Percentiles rank a stretch among this genome's conserved stretches.
phyloP scores from a whole-genome alignment of 2,329 filamentous ascomycete genomes.

The Apiospora rasikravindrae region DNA sequence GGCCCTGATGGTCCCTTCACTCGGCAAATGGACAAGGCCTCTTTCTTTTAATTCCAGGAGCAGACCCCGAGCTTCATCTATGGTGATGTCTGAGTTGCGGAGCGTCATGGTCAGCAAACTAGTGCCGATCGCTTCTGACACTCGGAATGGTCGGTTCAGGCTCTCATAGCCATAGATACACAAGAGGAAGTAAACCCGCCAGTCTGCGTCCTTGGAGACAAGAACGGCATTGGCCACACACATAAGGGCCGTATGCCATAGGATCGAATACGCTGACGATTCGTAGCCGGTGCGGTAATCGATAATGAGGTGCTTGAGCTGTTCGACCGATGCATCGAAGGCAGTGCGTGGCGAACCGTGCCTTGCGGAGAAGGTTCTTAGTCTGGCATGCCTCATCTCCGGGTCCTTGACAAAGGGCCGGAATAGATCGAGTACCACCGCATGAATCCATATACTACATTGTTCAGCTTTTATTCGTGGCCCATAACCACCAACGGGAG shows the following conservation, averaged over 20 bases:
- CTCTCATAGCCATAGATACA: slow-evolving; percentile 46
- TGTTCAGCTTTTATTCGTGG: slow-evolving; percentile 24
- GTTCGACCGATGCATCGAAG: slow-evolving; percentile 42
- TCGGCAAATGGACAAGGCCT: slow-evolving; percentile 27
- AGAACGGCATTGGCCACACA: slow-evolving; percentile 45
- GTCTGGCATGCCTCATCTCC: slow-evolving; percentile 18
- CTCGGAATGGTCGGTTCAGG: slow-evolving; percentile 41
- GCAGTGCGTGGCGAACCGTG: slow-evolving; percentile 37
- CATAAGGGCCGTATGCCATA: slow-evolving; percentile 48
- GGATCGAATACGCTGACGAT: slow-evolving; percentile 42
- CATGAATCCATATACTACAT: slow-evolving; percentile 47
- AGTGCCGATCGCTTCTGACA: slow-evolving; percentile 41
- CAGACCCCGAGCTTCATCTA: slow-evolving; percentile 36
- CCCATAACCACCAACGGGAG: neutral
- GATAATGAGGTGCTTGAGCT: slow-evolving; percentile 45
- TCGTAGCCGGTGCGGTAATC: slow-evolving; percentile 41
- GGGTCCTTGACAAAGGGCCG: slow-evolving; percentile 33
- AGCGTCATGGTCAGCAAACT: slow-evolving; percentile 45
- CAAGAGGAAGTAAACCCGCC: slow-evolving; percentile 42
- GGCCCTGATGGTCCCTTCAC: slow-evolving; percentile 37
- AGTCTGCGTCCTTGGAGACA: slow-evolving; percentile 34
- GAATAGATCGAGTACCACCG: slow-evolving; percentile 44
- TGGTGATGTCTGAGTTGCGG: slow-evolving; percentile 37
- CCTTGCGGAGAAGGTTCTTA: slow-evolving; percentile 39
- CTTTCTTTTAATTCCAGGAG: slow-evolving; percentile 37